Percentiles rank a stretch among this genome's conserved stretches.
These are phyloP conservation scores for Trichoderma asperelloides DNA, from an alignment of 495 filamentous ascomycete species.

Conservation along the genomic window DNA sequence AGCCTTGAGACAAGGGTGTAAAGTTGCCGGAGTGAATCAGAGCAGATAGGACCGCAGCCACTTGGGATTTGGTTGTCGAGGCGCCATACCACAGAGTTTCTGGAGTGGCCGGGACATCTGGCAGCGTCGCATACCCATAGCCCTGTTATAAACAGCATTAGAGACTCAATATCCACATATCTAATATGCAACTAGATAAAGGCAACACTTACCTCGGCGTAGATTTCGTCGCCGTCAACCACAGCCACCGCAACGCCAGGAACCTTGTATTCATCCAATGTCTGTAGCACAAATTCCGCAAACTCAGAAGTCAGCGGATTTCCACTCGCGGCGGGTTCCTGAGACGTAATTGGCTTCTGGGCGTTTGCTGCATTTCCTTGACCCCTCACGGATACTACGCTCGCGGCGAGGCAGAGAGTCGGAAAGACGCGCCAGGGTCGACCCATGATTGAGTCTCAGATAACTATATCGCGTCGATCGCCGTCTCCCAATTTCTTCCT, in stretches of 20 bases:
- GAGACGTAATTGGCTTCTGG: background rate
- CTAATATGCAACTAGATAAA: background rate
- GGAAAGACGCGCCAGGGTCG: background rate
- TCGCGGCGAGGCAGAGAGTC: background rate
- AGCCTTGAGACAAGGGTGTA: slow-evolving; percentile 21
- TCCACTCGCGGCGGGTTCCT: background rate
- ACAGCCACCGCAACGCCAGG: slow-evolving; percentile 44
- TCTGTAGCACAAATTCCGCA: slow-evolving; percentile 24
- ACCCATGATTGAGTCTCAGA: background rate
- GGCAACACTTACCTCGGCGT: slow-evolving; percentile 30
- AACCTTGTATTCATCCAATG: slow-evolving; percentile 38
- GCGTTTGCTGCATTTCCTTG: background rate
- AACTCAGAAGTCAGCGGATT: slow-evolving; percentile 29
- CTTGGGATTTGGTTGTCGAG: slow-evolving; percentile 52
- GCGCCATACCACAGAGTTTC: slow-evolving; percentile 27
- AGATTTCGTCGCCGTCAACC: slow-evolving; percentile 34
- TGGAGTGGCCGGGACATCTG: slow-evolving; percentile 34
- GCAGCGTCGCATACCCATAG: slow-evolving; percentile 38
- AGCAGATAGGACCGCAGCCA: slow-evolving; percentile 38
- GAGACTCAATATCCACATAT: background rate
- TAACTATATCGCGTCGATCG: too few species aligned
- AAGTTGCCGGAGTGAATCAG: slow-evolving; percentile 33
- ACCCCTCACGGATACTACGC: background rate
- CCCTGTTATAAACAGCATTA: slow-evolving; percentile 25
- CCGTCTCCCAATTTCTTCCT: too few species aligned